Evolutionary conservation across 1,284 basidiomycete species (phyloP), one percentile per base, ranked within the genome.

Genomic region (Boletus nobilissimus): DNA sequence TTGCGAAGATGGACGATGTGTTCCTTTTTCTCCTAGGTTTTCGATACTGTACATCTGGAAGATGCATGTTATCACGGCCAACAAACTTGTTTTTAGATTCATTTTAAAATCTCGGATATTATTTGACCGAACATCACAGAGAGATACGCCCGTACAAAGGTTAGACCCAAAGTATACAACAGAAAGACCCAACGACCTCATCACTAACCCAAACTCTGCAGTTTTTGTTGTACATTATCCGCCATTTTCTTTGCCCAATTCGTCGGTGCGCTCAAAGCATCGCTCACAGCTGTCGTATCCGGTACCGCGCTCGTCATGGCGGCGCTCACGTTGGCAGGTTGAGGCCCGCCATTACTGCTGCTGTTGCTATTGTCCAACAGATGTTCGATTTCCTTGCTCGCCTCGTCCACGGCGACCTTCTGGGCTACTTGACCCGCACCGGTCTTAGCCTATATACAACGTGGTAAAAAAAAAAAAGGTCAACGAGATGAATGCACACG

Each of bases 201-300:
- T 77, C n/a, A 77, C 62, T 69, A 57, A 39, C 32, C 22, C 29
- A 83, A 29, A 48, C 6, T 38, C 36, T 81, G 78, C 43, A 80
- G 57, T 51, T 78, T 80, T 63, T 83, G 81, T 40, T 83, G 78
- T 14, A 66, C 78, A 3, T 8, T 69, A 10, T 72, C 69, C 65
- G 46, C 63, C 75, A 81, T 76, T 40, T 60, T 71, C 71, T 80
- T 80, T 34, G 78, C 82, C 80, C 80, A 82, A 46, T 48, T 82
- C 19, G 74, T 80, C 18, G 80, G 64, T 5, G 64, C 63, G 51
- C 36, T 70, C 19, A 78, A 26, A 0, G 38, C 74, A 26, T 81
- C 75, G 3, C 43, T 69, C 32, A 69, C n/a, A 3, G 43, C 54
- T 4, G 72, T 78, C 36, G 68, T 57, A 40, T 76, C 72, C 16